phyloP scores from a whole-genome alignment of 345 rosid genomes.

The Pseudoturritis turrita region DNA sequence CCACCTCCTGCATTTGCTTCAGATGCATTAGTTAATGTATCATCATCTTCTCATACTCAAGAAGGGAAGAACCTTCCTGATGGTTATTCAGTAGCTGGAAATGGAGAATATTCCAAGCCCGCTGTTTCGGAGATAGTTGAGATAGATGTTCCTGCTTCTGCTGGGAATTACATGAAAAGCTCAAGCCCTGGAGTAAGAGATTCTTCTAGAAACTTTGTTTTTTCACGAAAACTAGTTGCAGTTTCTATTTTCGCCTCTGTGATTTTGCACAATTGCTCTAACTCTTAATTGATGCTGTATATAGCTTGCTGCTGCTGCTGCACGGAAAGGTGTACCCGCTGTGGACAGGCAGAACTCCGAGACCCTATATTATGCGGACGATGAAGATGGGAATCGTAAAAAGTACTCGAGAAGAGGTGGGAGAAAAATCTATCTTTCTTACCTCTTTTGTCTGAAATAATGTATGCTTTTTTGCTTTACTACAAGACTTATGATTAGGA shows the following conservation, averaged over 20 bases:
- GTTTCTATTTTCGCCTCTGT: neutral
- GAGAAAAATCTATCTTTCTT: constrained; percentile 5
- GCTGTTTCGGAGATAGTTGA: constrained; percentile 76
- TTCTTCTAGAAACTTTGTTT: neutral
- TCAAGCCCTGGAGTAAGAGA: constrained; percentile 77
- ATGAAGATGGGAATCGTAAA: constrained; percentile 81
- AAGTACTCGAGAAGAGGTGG: constrained; percentile 91
- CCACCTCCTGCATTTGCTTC: constrained; percentile 83
- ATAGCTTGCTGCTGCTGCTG: constrained; percentile 84
- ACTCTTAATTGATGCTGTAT: constrained; percentile 17
- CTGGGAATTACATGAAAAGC: constrained; percentile 59
- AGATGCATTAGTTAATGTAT: constrained; percentile 49
- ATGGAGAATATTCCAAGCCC: constrained; percentile 47
- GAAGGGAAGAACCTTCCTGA: constrained; percentile 41
- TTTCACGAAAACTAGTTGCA: neutral
- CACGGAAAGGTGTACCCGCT: constrained; percentile 68
- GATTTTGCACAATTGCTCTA: neutral
- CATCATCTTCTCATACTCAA: constrained; percentile 40
- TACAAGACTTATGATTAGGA: neutral
- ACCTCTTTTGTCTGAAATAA: neutral
- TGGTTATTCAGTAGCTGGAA: constrained; percentile 36
- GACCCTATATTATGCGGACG: constrained; percentile 77
- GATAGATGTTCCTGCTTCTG: constrained; percentile 74
- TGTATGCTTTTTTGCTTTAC: neutral
- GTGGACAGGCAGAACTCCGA: constrained; percentile 83